Base-by-base conservation (phyloP, 371 early-diverging fungal species). In the Syncephalastrum sp. region DNA sequence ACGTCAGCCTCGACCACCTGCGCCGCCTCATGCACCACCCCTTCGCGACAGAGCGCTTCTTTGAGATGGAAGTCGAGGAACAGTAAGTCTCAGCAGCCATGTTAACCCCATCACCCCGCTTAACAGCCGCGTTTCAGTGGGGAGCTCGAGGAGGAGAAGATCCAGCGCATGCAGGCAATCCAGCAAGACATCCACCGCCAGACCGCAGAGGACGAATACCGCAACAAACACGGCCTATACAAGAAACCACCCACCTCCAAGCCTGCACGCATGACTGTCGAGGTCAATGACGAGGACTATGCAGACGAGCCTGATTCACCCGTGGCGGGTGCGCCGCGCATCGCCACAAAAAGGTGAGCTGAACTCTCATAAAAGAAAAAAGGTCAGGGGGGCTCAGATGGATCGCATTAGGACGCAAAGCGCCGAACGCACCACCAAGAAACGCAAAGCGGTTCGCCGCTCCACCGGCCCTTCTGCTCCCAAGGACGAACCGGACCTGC, bases 201-300 rank as follows among this genome's bases (percentile, higher is more conserved):
- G 61, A 64, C 59, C 42, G 61, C 42, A 10, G 61, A 60, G 13
- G 70, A 72, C 33, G 68, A 63, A 8, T 72, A 63, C 46, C 66
- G 60, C 56, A 77, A 68, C 42, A 74, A 74, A 29, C 72, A 77
- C 56, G 78, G 78, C 1, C 57, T 77, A 42, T 70, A 72, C 47
- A 69, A 72, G 29, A 70, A 67, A 25, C 70, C 72, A 13, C 65
- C 74, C 3, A 57, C 51, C 3, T 61, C 65, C 19, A 54, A 56
- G 48, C 60, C 63, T 44, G 62, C 60, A 17, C 57, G 65, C 12
- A 19, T 68, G 7, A 53, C 61, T 12, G 66, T 64, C 12, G 38
- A 33, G 6, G 12, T 33, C 7, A 33, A 33, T 33, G 38, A 33
- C 38, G 38, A 33, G 38, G 43, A 64, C 8, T 50, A 47, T 12